A percentile compares a stretch with the other conserved stretches of the same genome.
Evolutionary conservation across 208 protist species (phyloP).

Genomic region (Leishmania turanica): DNA sequence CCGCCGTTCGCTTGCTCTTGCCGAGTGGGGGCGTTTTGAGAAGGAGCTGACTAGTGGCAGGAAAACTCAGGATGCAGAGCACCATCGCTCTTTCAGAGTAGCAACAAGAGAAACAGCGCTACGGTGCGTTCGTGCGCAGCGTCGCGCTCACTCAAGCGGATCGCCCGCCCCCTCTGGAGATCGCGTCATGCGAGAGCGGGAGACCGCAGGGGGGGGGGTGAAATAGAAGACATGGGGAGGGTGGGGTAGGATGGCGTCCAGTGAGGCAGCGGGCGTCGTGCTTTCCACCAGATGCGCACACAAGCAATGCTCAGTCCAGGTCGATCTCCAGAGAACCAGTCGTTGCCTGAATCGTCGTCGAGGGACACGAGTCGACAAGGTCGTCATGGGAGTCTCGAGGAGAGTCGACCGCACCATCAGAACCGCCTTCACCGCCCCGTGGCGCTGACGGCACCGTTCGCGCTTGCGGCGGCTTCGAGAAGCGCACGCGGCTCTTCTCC

Average conservation of each 20-base stretch:
- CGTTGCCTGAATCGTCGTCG: neutral
- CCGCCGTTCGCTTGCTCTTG: neutral
- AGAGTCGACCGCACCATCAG: neutral
- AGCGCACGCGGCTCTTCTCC: neutral
- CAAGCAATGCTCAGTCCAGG: slow-evolving; percentile 14
- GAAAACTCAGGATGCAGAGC: neutral
- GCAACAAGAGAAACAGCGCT: neutral
- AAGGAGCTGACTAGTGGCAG: neutral
- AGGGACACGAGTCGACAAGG: slow-evolving; percentile 9
- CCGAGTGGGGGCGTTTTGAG: neutral
- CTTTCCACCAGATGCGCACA: neutral
- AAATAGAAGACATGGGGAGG: neutral
- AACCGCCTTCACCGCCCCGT: neutral
- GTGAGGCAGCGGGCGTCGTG: neutral
- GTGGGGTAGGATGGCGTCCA: neutral
- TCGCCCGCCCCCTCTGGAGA: neutral
- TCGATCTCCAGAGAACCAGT: slow-evolving; percentile 27
- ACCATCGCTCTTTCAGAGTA: neutral
- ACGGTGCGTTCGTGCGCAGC: neutral
- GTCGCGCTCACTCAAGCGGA: neutral
- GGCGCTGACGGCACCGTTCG: neutral
- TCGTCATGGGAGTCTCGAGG: neutral
- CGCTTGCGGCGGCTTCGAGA: neutral
- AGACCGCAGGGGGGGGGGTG: neutral
- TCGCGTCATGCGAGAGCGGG: neutral